These are phyloP conservation scores for Rhizomucor pusillus DNA, from an alignment of 371 early-diverging fungal species.

Conservation along the genomic window DNA sequence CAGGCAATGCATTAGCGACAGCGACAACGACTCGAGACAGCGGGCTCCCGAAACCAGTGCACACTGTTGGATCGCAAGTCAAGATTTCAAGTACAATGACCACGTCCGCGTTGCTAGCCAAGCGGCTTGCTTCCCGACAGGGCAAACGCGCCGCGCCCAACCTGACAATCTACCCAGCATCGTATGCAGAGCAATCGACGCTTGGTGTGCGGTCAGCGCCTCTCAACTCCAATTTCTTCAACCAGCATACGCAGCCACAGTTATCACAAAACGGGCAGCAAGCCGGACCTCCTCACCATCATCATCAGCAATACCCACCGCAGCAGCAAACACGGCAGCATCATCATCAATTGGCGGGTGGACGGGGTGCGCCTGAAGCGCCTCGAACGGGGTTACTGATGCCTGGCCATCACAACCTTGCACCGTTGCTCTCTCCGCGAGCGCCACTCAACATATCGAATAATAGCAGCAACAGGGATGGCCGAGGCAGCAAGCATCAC, in stretches of 20 bases:
- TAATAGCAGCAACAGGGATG: slow-evolving; percentile 2
- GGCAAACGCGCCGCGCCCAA: slow-evolving; percentile 46
- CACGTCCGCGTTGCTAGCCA: slow-evolving; percentile 29
- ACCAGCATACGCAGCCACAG: slow-evolving; percentile 27
- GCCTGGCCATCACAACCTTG: slow-evolving; percentile 23
- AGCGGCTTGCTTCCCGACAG: slow-evolving; percentile 15
- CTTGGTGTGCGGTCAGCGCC: slow-evolving; percentile 55
- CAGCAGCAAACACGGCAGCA: slow-evolving; percentile 5
- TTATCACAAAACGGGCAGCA: slow-evolving; percentile 10
- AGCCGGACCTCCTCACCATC: slow-evolving; percentile 17
- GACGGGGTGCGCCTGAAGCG: not conserved
- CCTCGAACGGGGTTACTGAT: slow-evolving; percentile 16
- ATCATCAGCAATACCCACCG: slow-evolving; percentile 14
- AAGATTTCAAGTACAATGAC: slow-evolving; percentile 11
- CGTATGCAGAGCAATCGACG: slow-evolving; percentile 50
- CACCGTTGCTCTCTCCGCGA: slow-evolving; percentile 31
- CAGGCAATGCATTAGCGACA: slow-evolving; percentile 18
- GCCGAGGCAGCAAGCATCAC: slow-evolving; percentile 12
- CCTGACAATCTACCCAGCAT: slow-evolving; percentile 57
- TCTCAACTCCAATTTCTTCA: slow-evolving; percentile 47
- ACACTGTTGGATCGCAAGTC: slow-evolving; percentile 38
- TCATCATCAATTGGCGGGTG: not conserved
- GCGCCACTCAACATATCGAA: slow-evolving; percentile 14
- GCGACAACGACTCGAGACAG: too few species aligned
- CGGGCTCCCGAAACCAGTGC: slow-evolving; percentile 25